Evolutionary conservation across 805 yeast species (phyloP), one percentile per base, ranked within the genome.

Genomic region (Schwanniomyces pseudopolymorphus): DNA sequence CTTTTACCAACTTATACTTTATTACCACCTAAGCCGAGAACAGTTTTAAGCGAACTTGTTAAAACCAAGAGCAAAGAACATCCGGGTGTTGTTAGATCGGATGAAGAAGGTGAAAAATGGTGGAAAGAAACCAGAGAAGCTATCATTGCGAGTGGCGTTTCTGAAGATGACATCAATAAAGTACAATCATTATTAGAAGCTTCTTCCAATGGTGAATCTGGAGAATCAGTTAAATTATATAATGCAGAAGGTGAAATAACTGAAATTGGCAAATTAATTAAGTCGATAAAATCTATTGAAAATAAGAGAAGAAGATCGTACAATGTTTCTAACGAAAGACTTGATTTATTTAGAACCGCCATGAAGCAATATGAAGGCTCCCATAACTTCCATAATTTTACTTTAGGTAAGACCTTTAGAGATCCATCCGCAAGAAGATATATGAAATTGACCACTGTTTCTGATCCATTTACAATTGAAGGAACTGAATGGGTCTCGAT

Each of bases 401-500:
- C 96, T 0, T 65, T 87, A 36, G 94, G 94, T n/a, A 88, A 89
- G 62, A 67, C 73, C 11, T 89, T 79, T 69, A 86, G 81, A 54
- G 98, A 94, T 60, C 85, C 96, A 16, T 85, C 96, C 52, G 86
- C 97, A 2, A 74, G 78, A 42, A 77, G 99, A 58, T 87, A 72
- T 63, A 91, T 94, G 89, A 87, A 87, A 58, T 70, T 79, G 16
- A 77, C 92, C 41, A 75, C 79, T 0, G 96, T 89, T 0, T 80
- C 90, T 14, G 95, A 88, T 2, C 98, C 98, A 2, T 88, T 89
- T 64, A 85, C 89, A 43, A 91, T 92, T 54, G 88, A 91, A 60
- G 90, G 88, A 40, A 90, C 97, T 5, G 98, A 94, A 63, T 94
- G 99, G 99, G 79, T 89, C 2, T 88, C 96, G 1, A 85, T 94